Percentiles rank a stretch among this genome's conserved stretches.
Conservation (phyloP, 2,329 filamentous ascomycete genomes). For the Penicillium sp. region DNA sequence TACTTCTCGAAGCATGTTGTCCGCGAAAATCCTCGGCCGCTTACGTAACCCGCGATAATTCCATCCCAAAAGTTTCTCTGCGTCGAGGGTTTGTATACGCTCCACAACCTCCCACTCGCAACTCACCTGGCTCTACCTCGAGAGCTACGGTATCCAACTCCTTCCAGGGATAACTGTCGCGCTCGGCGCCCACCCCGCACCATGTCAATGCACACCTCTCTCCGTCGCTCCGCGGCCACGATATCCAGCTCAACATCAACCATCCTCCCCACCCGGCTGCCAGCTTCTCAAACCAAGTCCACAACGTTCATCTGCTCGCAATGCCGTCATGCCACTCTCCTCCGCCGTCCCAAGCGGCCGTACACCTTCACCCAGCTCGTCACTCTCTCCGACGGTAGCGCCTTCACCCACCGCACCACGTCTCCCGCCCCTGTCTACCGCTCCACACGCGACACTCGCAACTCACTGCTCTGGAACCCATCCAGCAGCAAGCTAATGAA, state of each 20-base stretch:
- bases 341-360: slow-evolving; percentile 83
- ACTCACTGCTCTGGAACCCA: slow-evolving; percentile 90
- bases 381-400: slow-evolving; percentile 85
- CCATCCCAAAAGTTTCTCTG: slow-evolving; percentile 32
- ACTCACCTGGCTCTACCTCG: background rate
- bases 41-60: slow-evolving; percentile 39
- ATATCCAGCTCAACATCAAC: slow-evolving; percentile 33
- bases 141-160: background rate
- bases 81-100: slow-evolving; percentile 22
- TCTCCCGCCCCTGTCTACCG: slow-evolving; percentile 59
- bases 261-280: slow-evolving; percentile 36
- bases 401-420: slow-evolving; percentile 60
- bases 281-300: slow-evolving; percentile 28
- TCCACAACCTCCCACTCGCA: slow-evolving; percentile 14
- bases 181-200: slow-evolving; percentile 3
- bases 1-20: slow-evolving; percentile 5
- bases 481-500: slow-evolving; percentile 77
- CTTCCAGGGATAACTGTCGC: background rate
- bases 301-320: slow-evolving; percentile 57
- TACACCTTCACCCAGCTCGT: slow-evolving; percentile 98
- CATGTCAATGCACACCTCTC: slow-evolving; percentile 40
- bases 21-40: slow-evolving; percentile 24
- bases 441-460: slow-evolving; percentile 79
- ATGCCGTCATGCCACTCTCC: slow-evolving; percentile 78
- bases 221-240: slow-evolving; percentile 38